These are phyloP conservation scores for Aplosporella prunicola DNA, from an alignment of 2,329 filamentous ascomycete genomes.

Conservation along the genomic window DNA sequence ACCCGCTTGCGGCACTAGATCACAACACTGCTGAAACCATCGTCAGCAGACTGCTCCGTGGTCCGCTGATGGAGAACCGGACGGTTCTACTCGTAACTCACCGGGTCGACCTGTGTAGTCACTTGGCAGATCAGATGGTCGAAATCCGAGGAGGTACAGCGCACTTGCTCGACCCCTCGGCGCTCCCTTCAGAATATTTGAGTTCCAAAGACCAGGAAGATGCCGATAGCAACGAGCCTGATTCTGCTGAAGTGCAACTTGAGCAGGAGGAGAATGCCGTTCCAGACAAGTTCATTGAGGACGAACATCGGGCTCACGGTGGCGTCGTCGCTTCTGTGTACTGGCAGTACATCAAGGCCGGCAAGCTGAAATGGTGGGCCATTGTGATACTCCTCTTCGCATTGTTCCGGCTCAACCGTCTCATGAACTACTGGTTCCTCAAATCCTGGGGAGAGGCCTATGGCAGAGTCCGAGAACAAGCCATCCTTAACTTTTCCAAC, in stretches of 20 bases:
- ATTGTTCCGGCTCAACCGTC: slow-evolving; percentile 52
- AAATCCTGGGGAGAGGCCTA: slow-evolving; percentile 83
- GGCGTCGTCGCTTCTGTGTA: slow-evolving; percentile 69
- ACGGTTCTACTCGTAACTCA: slow-evolving; percentile 55
- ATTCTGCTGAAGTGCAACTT: neutral
- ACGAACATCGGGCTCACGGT: slow-evolving; percentile 64
- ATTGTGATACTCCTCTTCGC: slow-evolving; percentile 54
- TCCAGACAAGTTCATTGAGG: slow-evolving; percentile 69
- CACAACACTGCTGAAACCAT: slow-evolving; percentile 56
- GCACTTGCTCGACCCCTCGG: slow-evolving; percentile 23
- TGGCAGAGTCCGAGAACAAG: slow-evolving; percentile 25
- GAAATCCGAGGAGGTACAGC: slow-evolving; percentile 56
- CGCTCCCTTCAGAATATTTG: slow-evolving; percentile 2
- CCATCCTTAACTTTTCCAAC: slow-evolving; percentile 8
- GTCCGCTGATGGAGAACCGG: slow-evolving; percentile 44
- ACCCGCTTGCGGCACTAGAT: slow-evolving; percentile 51
- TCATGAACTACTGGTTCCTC: slow-evolving; percentile 68
- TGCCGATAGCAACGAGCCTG: slow-evolving; percentile 13
- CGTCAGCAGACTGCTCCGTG: slow-evolving; percentile 47
- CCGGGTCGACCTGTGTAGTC: slow-evolving; percentile 59
- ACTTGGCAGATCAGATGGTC: slow-evolving; percentile 64
- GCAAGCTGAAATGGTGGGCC: slow-evolving; percentile 64
- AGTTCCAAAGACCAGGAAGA: slow-evolving; percentile 12
- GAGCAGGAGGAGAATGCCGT: slow-evolving; percentile 41
- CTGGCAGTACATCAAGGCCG: slow-evolving; percentile 76